Conservation (phyloP, 2,329 filamentous ascomycete species). For the Bipolaris bicolor region DNA sequence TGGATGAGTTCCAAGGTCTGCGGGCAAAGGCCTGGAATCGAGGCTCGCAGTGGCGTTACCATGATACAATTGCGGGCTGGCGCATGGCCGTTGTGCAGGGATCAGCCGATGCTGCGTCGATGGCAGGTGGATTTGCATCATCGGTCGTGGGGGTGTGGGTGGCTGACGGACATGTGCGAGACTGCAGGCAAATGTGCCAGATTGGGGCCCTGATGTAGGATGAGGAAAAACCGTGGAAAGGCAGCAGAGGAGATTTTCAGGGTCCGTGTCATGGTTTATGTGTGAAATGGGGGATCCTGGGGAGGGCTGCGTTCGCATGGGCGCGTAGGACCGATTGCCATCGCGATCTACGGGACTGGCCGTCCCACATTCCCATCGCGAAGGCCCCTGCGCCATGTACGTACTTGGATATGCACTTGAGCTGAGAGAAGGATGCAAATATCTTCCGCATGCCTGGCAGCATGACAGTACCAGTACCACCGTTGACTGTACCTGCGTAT, state of each 20-base stretch:
- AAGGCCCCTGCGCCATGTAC: background rate
- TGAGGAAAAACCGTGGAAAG: background rate
- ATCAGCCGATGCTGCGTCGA: background rate
- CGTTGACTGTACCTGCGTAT: too few species aligned
- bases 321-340: slow-evolving; percentile 12
- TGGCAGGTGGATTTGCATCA: too few species aligned
- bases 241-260: slow-evolving; percentile 1
- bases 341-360: slow-evolving; percentile 11
- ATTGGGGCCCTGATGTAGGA: background rate
- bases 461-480: too few species aligned
- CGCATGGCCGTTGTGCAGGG: slow-evolving; percentile 12
- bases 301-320: background rate
- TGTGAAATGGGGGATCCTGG: slow-evolving; percentile 1
- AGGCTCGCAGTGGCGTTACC: slow-evolving; percentile 14
- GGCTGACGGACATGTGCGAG: background rate
- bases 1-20: background rate
- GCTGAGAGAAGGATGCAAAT: too few species aligned
- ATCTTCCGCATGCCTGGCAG: too few species aligned
- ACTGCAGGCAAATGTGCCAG: background rate
- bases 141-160: too few species aligned
- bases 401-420: background rate
- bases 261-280: slow-evolving; percentile 2
- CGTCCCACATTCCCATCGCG: background rate
- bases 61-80: slow-evolving; percentile 12
- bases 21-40: slow-evolving; percentile 3